Conservation (phyloP, 2,329 filamentous ascomycete species). For the Phaeoacremonium minimum region DNA sequence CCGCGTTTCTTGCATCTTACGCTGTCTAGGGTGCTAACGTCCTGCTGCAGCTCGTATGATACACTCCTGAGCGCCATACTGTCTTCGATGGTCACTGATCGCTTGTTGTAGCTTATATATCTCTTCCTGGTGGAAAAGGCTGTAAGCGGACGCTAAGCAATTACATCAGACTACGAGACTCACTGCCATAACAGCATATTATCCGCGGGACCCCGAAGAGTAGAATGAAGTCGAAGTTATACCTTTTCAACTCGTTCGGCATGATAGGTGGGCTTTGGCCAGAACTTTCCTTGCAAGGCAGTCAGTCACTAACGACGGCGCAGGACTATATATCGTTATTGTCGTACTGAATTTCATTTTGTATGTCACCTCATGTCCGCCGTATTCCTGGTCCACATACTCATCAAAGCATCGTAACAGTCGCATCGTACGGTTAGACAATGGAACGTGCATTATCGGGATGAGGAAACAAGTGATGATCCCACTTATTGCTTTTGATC, state of each 20-base stretch:
- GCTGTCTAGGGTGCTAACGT: neutral
- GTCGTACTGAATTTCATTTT: slow-evolving; percentile 57
- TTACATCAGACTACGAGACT: slow-evolving; percentile 2
- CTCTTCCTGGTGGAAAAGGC: slow-evolving; percentile 62
- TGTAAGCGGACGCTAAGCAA: slow-evolving; percentile 27
- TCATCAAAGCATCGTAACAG: slow-evolving; percentile 20
- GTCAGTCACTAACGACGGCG: slow-evolving; percentile 20
- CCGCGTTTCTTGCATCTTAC: slow-evolving; percentile 2
- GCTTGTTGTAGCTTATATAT: slow-evolving; percentile 56
- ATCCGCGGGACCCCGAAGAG: slow-evolving; percentile 47
- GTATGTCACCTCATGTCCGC: slow-evolving; percentile 26
- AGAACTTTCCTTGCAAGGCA: neutral
- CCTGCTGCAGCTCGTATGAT: neutral
- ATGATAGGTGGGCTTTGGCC: slow-evolving; percentile 43
- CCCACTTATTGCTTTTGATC: slow-evolving; percentile 57
- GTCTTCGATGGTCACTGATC: no score
- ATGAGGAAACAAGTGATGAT: slow-evolving; percentile 56
- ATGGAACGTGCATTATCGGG: slow-evolving; percentile 57
- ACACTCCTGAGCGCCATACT: slow-evolving; percentile 8
- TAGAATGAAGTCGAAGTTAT: slow-evolving; percentile 39
- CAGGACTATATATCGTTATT: slow-evolving; percentile 37
- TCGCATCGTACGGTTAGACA: slow-evolving; percentile 51
- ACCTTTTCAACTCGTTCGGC: slow-evolving; percentile 33
- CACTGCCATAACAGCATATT: slow-evolving; percentile 39
- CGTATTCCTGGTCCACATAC: neutral